Percentiles rank a stretch among this genome's conserved stretches.
Conservation (phyloP, 208 protist species). For the Crithidia bombi region DNA sequence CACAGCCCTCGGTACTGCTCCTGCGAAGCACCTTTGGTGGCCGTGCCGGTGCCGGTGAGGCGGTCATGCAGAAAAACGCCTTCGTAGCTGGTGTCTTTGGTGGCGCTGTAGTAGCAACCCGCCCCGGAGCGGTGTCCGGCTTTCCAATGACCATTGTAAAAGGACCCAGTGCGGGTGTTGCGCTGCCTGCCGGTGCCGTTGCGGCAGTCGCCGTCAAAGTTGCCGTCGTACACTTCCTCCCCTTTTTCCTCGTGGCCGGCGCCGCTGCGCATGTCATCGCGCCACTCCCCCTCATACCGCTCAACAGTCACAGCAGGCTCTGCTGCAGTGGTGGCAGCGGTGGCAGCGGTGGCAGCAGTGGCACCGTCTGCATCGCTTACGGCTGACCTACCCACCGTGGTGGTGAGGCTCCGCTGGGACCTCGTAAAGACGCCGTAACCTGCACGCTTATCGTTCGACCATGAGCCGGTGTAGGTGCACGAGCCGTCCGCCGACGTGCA, state of each 20-base stretch:
- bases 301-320: slow-evolving; percentile 26
- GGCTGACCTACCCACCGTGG: no score
- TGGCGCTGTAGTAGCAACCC: slow-evolving; percentile 64
- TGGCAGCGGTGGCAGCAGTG: neutral
- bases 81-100: slow-evolving; percentile 60
- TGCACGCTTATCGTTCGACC: slow-evolving; percentile 64
- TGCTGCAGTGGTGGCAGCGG: slow-evolving; percentile 10
- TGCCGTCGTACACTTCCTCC: slow-evolving; percentile 77
- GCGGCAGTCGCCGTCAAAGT: slow-evolving; percentile 54
- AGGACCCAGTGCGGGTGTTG: slow-evolving; percentile 57
- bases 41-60: slow-evolving; percentile 60
- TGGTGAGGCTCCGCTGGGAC: neutral
- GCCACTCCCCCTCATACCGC: slow-evolving; percentile 85
- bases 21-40: slow-evolving; percentile 16
- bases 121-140: slow-evolving; percentile 62
- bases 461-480: slow-evolving; percentile 77
- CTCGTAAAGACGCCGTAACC: slow-evolving; percentile 55
- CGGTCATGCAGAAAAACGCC: slow-evolving; percentile 80
- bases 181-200: slow-evolving; percentile 71
- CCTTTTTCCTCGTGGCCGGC: slow-evolving; percentile 60
- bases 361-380: slow-evolving; percentile 15
- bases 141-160: slow-evolving; percentile 83
- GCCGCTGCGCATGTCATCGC: slow-evolving; percentile 65
- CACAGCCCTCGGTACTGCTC: slow-evolving; percentile 83
- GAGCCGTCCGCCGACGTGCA: slow-evolving; percentile 80